phyloP scores from a whole-genome alignment of 331 rosid species.

The Saraca asoca region DNA sequence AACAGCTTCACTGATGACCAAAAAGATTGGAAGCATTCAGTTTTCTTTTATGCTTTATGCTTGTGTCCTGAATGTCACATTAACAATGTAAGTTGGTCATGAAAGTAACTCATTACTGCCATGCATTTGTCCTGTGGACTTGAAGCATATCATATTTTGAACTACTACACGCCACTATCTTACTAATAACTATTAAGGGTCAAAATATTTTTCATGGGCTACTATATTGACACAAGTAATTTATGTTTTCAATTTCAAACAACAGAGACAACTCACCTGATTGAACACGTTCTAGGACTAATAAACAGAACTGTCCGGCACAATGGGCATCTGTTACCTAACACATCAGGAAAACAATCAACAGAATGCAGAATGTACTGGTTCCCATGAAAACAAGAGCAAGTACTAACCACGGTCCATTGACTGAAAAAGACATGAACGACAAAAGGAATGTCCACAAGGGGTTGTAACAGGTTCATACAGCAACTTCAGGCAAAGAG shows the following conservation, averaged over 20 bases:
- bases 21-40: constrained; percentile 12
- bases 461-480: constrained; percentile 94
- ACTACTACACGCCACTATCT: constrained; percentile 21
- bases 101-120: constrained; percentile 24
- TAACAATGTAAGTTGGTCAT: neutral
- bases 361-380: constrained; percentile 28
- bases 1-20: constrained; percentile 17
- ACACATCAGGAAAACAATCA: constrained; percentile 43
- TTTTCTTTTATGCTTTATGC: constrained; percentile 3
- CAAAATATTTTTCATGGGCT: constrained; percentile 24
- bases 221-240: neutral
- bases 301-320: constrained; percentile 95
- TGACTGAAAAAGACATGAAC: constrained; percentile 84
- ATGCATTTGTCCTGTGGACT: constrained; percentile 3
- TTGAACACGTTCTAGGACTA: constrained; percentile 79
- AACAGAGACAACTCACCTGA: constrained; percentile 58
- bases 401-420: constrained; percentile 81
- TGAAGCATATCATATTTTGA: constrained; percentile 19
- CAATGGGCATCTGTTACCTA: constrained; percentile 98
- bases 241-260: neutral
- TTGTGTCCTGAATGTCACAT: constrained; percentile 4
- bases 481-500: constrained; percentile 80
- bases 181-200: constrained; percentile 25
- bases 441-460: constrained; percentile 98
- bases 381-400: constrained; percentile 27